Evolutionary conservation across 75 land plant genomes (phyloP), one percentile per base, ranked within the genome.

Genomic region (Pinus tabuliformis): DNA sequence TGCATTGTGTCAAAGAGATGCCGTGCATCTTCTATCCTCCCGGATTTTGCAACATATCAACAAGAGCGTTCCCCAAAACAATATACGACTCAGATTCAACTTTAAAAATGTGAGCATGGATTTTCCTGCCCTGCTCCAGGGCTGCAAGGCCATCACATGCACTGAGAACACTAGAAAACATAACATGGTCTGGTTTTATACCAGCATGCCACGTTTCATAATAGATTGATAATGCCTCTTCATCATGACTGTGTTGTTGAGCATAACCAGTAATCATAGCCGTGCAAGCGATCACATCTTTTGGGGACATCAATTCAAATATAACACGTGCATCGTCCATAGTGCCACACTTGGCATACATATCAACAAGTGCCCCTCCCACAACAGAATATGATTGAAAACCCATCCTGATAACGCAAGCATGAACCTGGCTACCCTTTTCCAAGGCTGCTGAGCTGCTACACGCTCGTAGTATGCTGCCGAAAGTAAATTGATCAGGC

Each of bases 1-100:
- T 72, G 11, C n/a, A 42, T 45, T 73, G 56, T 21, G 7, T 72
- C 65, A 76, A 90, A 90, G 45, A 87, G 70, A 30, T 33, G 54
- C 14, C 80, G 63, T 16, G 66, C 86, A 81, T 77, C 77, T 0
- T 60, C 79, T 3, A 86, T 66, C 16, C 72, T 62, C 6, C 88
- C 85, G 30, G 81, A 73, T 75, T 80, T 86, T 56, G 78, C 80
- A 61, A 86, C 82, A 86, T 79, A 57, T 81, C 86, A 26, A 86
- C 76, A 1, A 90, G 85, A 45, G 85, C 80, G 73, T 80, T 86
- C n/a, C 62, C 52, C 45, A 62, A 71, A 33, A 79, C 70, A 3
- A 42, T 72, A 28, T 90, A 86, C 0, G 20, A 18, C 22, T 74
- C 83, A 57, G 74, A 77, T 15, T 82, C 85, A 36, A 28, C 61